Evolutionary conservation across 2,329 filamentous ascomycete genomes (phyloP).

Genomic region (Fusarium tanahbumbuense): DNA sequence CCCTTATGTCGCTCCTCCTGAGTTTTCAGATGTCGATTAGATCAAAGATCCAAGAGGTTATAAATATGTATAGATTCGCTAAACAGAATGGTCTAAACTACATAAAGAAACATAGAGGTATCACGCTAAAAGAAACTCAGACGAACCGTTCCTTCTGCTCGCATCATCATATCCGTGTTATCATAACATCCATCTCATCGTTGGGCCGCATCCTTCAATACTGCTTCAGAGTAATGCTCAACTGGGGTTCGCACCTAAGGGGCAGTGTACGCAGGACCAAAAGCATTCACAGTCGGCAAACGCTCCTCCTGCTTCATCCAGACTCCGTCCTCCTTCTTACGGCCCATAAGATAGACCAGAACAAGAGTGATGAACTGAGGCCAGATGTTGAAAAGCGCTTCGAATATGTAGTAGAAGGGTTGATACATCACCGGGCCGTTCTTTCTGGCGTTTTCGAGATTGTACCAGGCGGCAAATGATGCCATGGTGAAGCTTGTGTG

Average conservation of each 20-base stretch:
- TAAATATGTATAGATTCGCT: not conserved
- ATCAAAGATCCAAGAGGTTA: too few relatives aligned
- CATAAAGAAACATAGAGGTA: not conserved
- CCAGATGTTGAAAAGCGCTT: constrained; percentile 43
- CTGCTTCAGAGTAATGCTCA: not conserved
- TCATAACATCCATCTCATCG: too few relatives aligned
- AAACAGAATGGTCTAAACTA: not conserved
- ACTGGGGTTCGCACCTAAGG: not conserved
- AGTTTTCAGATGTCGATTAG: constrained; percentile 51
- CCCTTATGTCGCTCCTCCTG: constrained; percentile 52
- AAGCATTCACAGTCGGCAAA: constrained; percentile 17
- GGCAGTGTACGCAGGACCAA: not conserved
- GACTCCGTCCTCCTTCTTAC: constrained; percentile 42
- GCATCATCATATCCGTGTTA: not conserved
- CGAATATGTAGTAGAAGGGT: constrained; percentile 35
- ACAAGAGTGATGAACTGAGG: constrained; percentile 43
- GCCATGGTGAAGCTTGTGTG: constrained; percentile 43
- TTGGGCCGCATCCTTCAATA: not conserved
- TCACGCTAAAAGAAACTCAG: too few relatives aligned
- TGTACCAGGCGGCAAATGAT: constrained; percentile 13
- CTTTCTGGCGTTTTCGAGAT: not conserved
- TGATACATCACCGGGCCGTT: not conserved
- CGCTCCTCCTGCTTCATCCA: constrained; percentile 42
- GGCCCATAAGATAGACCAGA: constrained; percentile 46
- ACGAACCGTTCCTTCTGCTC: too few relatives aligned